Evolutionary conservation across 306 rosid species (phyloP).

Genomic region (Dalbergia cochinchinensis): DNA sequence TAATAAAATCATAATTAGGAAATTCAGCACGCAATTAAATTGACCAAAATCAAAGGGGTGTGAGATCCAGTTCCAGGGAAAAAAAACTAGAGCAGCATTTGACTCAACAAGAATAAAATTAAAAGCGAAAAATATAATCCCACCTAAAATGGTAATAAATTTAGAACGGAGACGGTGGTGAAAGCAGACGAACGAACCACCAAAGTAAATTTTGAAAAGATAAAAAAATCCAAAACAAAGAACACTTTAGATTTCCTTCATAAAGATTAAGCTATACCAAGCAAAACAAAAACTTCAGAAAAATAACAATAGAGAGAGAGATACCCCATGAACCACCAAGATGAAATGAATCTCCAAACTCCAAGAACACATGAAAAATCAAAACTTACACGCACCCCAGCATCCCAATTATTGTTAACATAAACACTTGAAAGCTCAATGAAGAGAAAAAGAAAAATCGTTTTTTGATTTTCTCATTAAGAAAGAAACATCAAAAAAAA

Average conservation of each 20-base stretch:
- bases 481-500: not conserved
- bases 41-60: slow-evolving; percentile 1
- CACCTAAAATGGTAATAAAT: slow-evolving; percentile 9
- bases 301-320: not conserved
- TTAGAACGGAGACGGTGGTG: not conserved
- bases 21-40: not conserved
- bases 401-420: not conserved
- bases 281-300: not conserved
- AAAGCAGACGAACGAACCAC: not conserved
- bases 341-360: slow-evolving; percentile 7
- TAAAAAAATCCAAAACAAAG: not conserved
- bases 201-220: slow-evolving; percentile 5
- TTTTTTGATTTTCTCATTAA: no score
- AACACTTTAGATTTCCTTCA: not conserved
- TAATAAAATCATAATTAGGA: not conserved
- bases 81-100: not conserved
- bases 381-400: not conserved
- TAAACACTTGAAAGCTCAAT: slow-evolving; percentile 3
- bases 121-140: not conserved
- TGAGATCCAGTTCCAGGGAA: not conserved
- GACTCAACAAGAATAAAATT: not conserved
- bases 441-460: not conserved
- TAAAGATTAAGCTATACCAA: not conserved
- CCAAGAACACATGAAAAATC: not conserved
- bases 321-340: slow-evolving; percentile 7